Conservation (phyloP, 2,329 filamentous ascomycete species). For the Cucurbitaria berberidis region DNA sequence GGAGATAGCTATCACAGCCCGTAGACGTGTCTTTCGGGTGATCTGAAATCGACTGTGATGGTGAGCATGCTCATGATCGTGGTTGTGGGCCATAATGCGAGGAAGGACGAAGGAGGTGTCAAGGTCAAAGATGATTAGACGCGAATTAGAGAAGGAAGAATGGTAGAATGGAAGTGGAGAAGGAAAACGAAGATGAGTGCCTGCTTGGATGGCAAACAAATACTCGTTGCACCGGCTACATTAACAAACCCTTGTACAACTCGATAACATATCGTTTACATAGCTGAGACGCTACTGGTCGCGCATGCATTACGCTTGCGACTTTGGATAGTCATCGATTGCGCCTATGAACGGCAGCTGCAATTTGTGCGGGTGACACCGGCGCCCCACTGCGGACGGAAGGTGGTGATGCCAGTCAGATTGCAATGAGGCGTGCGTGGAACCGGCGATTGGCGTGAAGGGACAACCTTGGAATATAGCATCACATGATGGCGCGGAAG, state of each 20-base stretch:
- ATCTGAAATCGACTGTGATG: conserved; percentile 26
- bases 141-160: neutral
- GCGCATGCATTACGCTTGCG: conserved; percentile 9
- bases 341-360: neutral
- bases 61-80: conserved; percentile 11
- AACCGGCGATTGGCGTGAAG: neutral
- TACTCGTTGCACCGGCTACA: conserved; percentile 13
- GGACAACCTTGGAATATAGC: too few species aligned
- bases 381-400: neutral
- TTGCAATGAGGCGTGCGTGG: neutral
- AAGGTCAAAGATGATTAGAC: neutral
- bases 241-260: conserved; percentile 3
- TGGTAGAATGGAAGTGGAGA: neutral
- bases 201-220: conserved; percentile 2
- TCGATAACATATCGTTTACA: conserved; percentile 21
- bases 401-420: neutral
- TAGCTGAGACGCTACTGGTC: conserved; percentile 13
- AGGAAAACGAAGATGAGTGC: neutral
- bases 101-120: neutral
- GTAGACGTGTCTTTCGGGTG: conserved; percentile 41
- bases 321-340: conserved; percentile 3
- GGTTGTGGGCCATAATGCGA: conserved; percentile 20
- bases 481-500: conserved; percentile 22
- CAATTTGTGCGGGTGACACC: neutral
- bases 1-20: conserved; percentile 54